phyloP scores from a whole-genome alignment of 2,329 filamentous ascomycete species.

The Pleoardoris graminearum region DNA sequence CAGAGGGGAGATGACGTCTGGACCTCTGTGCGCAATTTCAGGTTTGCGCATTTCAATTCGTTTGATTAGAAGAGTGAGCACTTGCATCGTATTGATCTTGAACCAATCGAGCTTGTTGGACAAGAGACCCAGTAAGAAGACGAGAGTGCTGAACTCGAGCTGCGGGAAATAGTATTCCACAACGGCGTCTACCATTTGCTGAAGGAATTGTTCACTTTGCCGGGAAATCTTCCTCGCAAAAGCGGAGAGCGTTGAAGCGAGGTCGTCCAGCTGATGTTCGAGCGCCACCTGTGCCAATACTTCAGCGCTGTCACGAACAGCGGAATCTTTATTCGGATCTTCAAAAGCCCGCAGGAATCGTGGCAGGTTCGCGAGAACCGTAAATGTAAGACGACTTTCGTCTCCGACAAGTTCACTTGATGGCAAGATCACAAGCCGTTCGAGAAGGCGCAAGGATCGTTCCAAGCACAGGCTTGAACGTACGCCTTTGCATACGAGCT shows the following conservation, averaged over 20 bases:
- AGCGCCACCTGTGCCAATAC: slow-evolving; percentile 74
- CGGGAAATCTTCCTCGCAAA: slow-evolving; percentile 71
- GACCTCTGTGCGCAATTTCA: slow-evolving; percentile 86
- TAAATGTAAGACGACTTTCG: slow-evolving; percentile 79
- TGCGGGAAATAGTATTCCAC: slow-evolving; percentile 78
- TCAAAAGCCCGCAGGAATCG: slow-evolving; percentile 82
- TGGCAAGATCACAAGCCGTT: slow-evolving; percentile 77
- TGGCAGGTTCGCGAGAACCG: slow-evolving; percentile 88
- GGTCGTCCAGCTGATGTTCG: slow-evolving; percentile 66
- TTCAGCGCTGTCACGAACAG: slow-evolving; percentile 63
- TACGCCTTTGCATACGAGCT: slow-evolving; percentile 86
- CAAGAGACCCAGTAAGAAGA: slow-evolving; percentile 86
- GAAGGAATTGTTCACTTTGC: slow-evolving; percentile 74
- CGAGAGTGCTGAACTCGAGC: slow-evolving; percentile 81
- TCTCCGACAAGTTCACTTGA: slow-evolving; percentile 81
- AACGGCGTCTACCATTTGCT: slow-evolving; percentile 72
- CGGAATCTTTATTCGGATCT: slow-evolving; percentile 56
- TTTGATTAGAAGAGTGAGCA: slow-evolving; percentile 81
- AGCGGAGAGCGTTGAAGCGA: slow-evolving; percentile 70
- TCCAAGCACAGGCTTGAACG: slow-evolving; percentile 83
- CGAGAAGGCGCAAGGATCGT: slow-evolving; percentile 74
- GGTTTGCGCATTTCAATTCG: slow-evolving; percentile 91
- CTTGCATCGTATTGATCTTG: slow-evolving; percentile 88
- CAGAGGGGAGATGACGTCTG: slow-evolving; percentile 91
- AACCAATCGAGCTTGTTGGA: slow-evolving; percentile 90